These are phyloP conservation scores for Penstemon davidsonii DNA, from an alignment of 257 asterid genomes.

Conservation along the genomic window DNA sequence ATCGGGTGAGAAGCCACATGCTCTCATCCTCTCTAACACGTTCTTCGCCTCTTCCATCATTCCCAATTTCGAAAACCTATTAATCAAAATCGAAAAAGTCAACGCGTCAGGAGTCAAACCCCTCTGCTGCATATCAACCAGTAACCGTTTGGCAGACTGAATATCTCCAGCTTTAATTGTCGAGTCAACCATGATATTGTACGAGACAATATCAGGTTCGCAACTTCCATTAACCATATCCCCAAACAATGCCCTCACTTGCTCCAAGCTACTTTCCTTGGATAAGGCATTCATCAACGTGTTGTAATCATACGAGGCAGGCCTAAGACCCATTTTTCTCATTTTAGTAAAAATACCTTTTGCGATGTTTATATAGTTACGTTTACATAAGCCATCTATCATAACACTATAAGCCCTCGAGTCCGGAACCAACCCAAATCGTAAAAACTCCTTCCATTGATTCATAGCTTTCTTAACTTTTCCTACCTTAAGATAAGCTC, in stretches of 20 bases:
- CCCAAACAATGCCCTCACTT: conserved; percentile 53
- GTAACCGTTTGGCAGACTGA: conserved; percentile 46
- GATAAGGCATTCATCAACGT: conserved; percentile 61
- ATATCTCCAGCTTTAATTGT: conserved; percentile 54
- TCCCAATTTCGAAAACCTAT: conserved; percentile 59
- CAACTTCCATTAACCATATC: conserved; percentile 49
- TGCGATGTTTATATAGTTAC: conserved; percentile 51
- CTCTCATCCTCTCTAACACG: conserved; percentile 53
- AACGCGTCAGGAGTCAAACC: conserved; percentile 51
- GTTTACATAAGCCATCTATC: conserved; percentile 61
- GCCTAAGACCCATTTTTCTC: conserved; percentile 48
- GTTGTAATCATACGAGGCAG: conserved; percentile 51
- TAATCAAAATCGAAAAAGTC: conserved; percentile 59
- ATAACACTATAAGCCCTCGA: conserved; percentile 42
- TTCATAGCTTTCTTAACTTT: conserved; percentile 49
- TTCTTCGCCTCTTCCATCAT: conserved; percentile 60
- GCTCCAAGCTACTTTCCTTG: conserved; percentile 64
- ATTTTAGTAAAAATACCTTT: conserved; percentile 61
- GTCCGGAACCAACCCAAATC: conserved; percentile 49
- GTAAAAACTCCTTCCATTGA: conserved; percentile 49
- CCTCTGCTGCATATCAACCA: conserved; percentile 51
- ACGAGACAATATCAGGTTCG: conserved; percentile 56
- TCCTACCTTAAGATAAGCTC: conserved; percentile 55
- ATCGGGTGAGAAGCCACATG: conserved; percentile 46
- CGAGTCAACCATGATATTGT: conserved; percentile 56